Percentiles rank a stretch among this genome's conserved stretches.
Evolutionary conservation across 1,139 yeast genomes (phyloP).

Genomic region (Pichia sp.): DNA sequence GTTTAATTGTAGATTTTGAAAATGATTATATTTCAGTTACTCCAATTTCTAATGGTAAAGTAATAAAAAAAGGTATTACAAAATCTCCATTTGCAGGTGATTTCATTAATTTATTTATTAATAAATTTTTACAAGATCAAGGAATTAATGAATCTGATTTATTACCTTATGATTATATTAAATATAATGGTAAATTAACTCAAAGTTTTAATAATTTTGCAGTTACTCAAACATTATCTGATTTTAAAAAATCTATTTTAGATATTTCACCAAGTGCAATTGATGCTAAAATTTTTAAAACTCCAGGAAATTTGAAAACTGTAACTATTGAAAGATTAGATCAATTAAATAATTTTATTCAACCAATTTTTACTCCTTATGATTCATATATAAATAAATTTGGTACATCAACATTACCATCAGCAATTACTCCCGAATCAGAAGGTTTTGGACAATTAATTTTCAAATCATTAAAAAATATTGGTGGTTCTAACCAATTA

Average conservation of each 20-base stretch:
- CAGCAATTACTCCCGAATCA: constrained; percentile 30
- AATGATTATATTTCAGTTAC: constrained; percentile 56
- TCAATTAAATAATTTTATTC: constrained; percentile 38
- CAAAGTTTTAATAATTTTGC: constrained; percentile 46
- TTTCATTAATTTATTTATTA: constrained; percentile 51
- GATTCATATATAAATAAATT: constrained; percentile 32
- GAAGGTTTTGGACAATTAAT: constrained; percentile 44
- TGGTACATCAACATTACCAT: constrained; percentile 22
- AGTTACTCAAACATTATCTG: constrained; percentile 38
- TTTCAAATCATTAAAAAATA: constrained; percentile 37
- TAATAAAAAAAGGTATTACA: constrained; percentile 52
- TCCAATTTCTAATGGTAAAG: constrained; percentile 65
- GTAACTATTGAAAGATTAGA: constrained; percentile 35
- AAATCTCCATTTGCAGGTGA: constrained; percentile 67
- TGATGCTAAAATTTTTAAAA: constrained; percentile 37
- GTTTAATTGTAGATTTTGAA: constrained; percentile 66
- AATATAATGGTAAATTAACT: constrained; percentile 24
- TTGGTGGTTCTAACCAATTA: constrained; percentile 34
- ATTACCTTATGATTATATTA: constrained; percentile 27
- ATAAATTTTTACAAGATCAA: constrained; percentile 33
- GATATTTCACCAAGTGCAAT: constrained; percentile 28
- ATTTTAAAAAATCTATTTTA: constrained; percentile 43
- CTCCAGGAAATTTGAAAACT: constrained; percentile 40
- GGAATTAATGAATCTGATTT: constrained; percentile 27
- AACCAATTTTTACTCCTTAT: constrained; percentile 52